Conservation (phyloP, 495 filamentous ascomycete species). For the Tricharina praecox region DNA sequence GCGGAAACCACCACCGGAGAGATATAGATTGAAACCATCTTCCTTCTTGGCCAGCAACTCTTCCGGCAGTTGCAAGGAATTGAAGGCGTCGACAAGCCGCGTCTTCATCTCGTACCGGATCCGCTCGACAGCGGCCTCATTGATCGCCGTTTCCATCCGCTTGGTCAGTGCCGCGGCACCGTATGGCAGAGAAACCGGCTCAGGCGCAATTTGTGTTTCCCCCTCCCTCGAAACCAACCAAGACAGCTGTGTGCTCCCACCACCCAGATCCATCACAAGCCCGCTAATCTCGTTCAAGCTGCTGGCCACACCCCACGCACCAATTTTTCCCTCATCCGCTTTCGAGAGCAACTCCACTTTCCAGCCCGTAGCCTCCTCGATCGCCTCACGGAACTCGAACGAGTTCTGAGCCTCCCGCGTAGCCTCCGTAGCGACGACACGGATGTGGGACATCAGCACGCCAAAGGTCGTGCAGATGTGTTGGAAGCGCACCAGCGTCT, state of each 20-base stretch:
- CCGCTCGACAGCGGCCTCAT: slow-evolving; percentile 30
- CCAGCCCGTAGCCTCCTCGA: slow-evolving; percentile 44
- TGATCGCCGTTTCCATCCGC: slow-evolving; percentile 34
- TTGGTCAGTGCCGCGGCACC: slow-evolving; percentile 68
- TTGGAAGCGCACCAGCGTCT: slow-evolving; percentile 51
- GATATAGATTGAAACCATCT: slow-evolving; percentile 55
- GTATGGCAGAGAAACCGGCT: slow-evolving; percentile 51
- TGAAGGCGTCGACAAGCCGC: slow-evolving; percentile 46
- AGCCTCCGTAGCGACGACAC: slow-evolving; percentile 74
- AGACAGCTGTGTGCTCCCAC: slow-evolving; percentile 79
- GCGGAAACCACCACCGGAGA: slow-evolving; percentile 80
- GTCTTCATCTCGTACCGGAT: slow-evolving; percentile 41
- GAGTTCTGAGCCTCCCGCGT: slow-evolving; percentile 68
- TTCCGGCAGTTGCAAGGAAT: slow-evolving; percentile 38
- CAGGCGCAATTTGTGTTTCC: slow-evolving; percentile 34
- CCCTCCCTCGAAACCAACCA: slow-evolving; percentile 50
- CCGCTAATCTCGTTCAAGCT: slow-evolving; percentile 49
- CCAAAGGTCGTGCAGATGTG: slow-evolving; percentile 48
- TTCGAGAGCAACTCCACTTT: slow-evolving; percentile 56
- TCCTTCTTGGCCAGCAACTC: slow-evolving; percentile 32
- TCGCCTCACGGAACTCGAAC: slow-evolving; percentile 44
- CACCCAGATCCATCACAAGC: slow-evolving; percentile 75
- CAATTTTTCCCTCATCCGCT: slow-evolving; percentile 64
- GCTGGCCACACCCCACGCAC: slow-evolving; percentile 69
- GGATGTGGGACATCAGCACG: slow-evolving; percentile 46